phyloP scores from a whole-genome alignment of 257 asterid genomes.

The Craterostigma plantagineum region DNA sequence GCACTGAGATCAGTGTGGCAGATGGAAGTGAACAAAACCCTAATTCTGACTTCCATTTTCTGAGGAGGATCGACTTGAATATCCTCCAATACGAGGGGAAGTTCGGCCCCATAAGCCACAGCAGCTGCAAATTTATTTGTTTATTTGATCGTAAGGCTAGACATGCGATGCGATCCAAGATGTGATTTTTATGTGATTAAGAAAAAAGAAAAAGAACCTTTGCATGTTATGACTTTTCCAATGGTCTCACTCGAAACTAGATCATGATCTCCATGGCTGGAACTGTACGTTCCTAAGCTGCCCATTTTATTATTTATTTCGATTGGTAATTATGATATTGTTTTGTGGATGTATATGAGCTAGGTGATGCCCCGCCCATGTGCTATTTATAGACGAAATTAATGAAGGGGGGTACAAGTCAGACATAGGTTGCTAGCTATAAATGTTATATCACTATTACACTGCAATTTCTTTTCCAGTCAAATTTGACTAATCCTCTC shows the following conservation, averaged over 20 bases:
- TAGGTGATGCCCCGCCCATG: no score
- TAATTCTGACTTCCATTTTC: slow-evolving; percentile 71
- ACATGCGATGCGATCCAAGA: no score
- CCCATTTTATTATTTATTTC: slow-evolving; percentile 17
- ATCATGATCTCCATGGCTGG: slow-evolving; percentile 5
- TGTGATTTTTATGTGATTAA: neutral
- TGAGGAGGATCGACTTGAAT: slow-evolving; percentile 70
- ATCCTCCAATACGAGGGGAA: slow-evolving; percentile 59
- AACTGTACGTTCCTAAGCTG: slow-evolving; percentile 12
- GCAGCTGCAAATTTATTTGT: slow-evolving; percentile 49
- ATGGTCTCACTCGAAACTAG: slow-evolving; percentile 10
- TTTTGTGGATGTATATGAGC: no score
- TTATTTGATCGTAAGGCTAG: neutral
- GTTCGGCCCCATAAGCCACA: slow-evolving; percentile 62
- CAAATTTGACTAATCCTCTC: no score
- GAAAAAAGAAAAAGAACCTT: slow-evolving; percentile 20
- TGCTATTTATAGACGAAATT: no score
- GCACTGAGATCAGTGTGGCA: slow-evolving; percentile 85
- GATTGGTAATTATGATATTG: no score
- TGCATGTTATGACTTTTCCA: slow-evolving; percentile 53
- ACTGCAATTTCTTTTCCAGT: no score
- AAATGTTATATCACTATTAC: no score
- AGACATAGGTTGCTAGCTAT: no score
- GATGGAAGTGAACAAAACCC: slow-evolving; percentile 64
- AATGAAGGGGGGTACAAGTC: no score